Evolutionary conservation across 2,329 filamentous ascomycete genomes (phyloP), one percentile per base, ranked within the genome.

Genomic region (Cercospora sp.): DNA sequence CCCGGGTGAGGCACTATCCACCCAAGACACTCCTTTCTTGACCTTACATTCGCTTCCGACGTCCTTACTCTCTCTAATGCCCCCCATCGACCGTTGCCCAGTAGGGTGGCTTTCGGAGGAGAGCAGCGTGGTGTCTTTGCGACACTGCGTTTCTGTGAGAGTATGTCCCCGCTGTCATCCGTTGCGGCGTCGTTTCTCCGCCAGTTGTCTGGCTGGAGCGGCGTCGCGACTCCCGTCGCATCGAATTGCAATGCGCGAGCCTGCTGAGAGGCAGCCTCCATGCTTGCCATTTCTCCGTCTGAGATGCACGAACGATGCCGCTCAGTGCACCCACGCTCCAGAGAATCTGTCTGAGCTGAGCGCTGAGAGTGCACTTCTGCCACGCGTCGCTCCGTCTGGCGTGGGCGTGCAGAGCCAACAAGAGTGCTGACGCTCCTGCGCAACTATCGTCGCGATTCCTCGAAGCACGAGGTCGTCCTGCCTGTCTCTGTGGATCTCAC

Each of bases 61-160:
- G 18, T 23, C 45, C 45, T 23, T 23, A 51, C 45, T 51, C 18
- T 51, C 45, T 51, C 45, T 51, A 51, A 36, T 60, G 28, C 30
- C 30, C 55, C 55, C 30, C 33, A 60, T 60, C 58, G 58, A 60
- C 31, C 31, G 58, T 42, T 36, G 58, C 58, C 58, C 33, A 36
- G 30, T 36, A 40, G 31, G 58, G 58, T 60, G 58, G 58, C 58
- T 40, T 40, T 60, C 31, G 58, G 58, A 60, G 58, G 20, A 23
- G 58, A 23, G 16, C 20, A 40, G 30, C 20, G 28, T 40, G 30
- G 31, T 60, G 31, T 12, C 20, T 33, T 23, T 60, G 28, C 16
- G 58, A 36, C 20, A 36, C 31, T n/a, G 58, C 58, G 12, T 33
- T 31, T 33, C 10, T 16, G 18, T 40, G 20, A 18, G 20, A 36